phyloP scores from a whole-genome alignment of 768 basidiomycete species.

The Mycena sanguinolenta region DNA sequence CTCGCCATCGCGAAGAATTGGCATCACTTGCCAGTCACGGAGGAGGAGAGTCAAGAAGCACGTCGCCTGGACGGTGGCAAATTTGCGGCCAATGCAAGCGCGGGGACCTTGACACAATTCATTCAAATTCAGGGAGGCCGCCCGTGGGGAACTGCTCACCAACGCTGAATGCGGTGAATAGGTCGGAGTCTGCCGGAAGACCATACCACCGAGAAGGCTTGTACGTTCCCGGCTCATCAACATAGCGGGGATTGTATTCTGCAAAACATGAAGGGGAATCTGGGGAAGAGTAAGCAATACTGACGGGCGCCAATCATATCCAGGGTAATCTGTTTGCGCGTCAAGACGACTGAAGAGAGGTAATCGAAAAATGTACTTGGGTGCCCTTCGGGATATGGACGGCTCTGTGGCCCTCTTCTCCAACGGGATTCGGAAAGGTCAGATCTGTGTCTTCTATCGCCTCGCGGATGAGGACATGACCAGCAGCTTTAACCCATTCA shows the following conservation, averaged over 20 bases:
- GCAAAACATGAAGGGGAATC: constrained; percentile 14
- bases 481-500: constrained; percentile 34
- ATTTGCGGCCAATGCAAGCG: constrained; percentile 22
- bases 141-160: constrained; percentile 30
- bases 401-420: constrained; percentile 41
- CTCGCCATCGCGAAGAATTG: constrained; percentile 9
- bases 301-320: constrained; percentile 47
- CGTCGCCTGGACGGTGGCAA: constrained; percentile 9
- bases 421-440: constrained; percentile 42
- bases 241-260: constrained; percentile 68
- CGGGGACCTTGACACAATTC: constrained; percentile 8
- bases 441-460: constrained; percentile 46
- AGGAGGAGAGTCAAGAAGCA: constrained; percentile 3
- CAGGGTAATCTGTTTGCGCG: constrained; percentile 42
- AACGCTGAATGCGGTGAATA: constrained; percentile 61
- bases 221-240: constrained; percentile 60
- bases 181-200: constrained; percentile 55
- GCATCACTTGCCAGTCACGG: constrained; percentile 16
- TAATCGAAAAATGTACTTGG: constrained; percentile 9
- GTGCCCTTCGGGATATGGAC: constrained; percentile 41
- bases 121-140: background rate
- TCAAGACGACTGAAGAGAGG: background rate
- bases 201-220: constrained; percentile 67
- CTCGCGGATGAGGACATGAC: constrained; percentile 42
- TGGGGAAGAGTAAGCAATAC: constrained; percentile 23